Conservation (phyloP, 768 basidiomycete genomes). For the Mycena haematopus region DNA sequence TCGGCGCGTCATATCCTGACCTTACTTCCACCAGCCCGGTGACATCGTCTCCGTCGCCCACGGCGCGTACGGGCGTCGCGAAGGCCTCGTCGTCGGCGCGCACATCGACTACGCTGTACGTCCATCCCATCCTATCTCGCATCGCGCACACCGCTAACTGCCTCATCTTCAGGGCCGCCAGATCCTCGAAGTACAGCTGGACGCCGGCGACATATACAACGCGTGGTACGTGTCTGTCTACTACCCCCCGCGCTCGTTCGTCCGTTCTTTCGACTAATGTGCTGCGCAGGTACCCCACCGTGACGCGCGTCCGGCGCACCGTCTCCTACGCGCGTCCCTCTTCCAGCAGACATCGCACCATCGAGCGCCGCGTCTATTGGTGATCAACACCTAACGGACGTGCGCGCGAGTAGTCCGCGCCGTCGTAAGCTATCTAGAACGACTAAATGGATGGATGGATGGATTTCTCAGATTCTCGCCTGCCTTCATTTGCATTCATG, state of each 20-base stretch:
- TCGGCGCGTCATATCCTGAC: too few species aligned
- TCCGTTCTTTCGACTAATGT: background rate
- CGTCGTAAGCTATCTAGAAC: background rate
- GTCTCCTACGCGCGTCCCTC: conserved; percentile 63
- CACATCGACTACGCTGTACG: conserved; percentile 74
- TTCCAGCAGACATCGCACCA: conserved; percentile 52
- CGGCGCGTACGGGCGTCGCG: conserved; percentile 64
- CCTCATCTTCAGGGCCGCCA: conserved; percentile 67
- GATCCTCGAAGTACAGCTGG: conserved; percentile 83
- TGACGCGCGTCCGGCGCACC: conserved; percentile 79
- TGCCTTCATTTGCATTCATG: background rate
- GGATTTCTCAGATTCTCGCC: background rate
- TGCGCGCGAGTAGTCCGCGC: conserved; percentile 1
- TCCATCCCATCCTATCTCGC: conserved; percentile 24
- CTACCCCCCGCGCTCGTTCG: conserved; percentile 6
- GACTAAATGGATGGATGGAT: background rate
- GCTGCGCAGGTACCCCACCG: conserved; percentile 69
- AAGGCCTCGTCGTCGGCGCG: conserved; percentile 82
- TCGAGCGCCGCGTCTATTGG: conserved; percentile 83
- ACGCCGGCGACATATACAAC: conserved; percentile 68
- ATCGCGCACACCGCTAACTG: background rate
- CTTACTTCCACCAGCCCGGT: conserved; percentile 60
- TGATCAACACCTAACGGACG: conserved; percentile 42
- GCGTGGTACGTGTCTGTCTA: conserved; percentile 54
- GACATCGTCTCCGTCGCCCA: conserved; percentile 83